A percentile compares a stretch with the other conserved stretches of the same genome.
Evolutionary conservation across 2,329 filamentous ascomycete genomes (phyloP).

Genomic region (Sarocladium brachiariae): DNA sequence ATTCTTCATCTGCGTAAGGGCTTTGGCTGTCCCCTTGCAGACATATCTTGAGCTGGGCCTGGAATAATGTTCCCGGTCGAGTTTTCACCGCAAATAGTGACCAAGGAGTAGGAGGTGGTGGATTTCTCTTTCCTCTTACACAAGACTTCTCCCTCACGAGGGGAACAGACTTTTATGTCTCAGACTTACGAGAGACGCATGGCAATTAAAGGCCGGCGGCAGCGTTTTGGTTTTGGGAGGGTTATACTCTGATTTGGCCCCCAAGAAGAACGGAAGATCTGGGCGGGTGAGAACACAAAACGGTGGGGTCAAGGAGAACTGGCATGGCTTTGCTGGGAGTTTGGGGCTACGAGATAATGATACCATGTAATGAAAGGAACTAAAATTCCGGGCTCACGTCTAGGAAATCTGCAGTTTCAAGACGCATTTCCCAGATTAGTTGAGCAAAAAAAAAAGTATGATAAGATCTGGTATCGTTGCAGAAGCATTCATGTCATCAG

Average conservation of each 20-base stretch:
- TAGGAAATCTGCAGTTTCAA: background rate
- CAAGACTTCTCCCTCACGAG: conserved; percentile 4
- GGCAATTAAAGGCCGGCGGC: background rate
- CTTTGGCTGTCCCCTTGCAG: background rate
- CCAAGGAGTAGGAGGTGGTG: too few relatives aligned
- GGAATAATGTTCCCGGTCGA: too few relatives aligned
- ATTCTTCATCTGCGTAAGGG: background rate
- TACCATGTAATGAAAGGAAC: conserved; percentile 1
- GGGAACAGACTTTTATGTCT: background rate
- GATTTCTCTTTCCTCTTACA: conserved; percentile 22
- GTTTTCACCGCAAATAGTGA: too few relatives aligned
- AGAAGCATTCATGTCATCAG: too few relatives aligned
- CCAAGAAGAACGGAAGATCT: too few relatives aligned
- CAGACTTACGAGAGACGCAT: background rate
- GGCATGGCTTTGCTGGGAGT: background rate
- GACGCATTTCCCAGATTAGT: too few relatives aligned
- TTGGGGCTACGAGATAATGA: conserved; percentile 3
- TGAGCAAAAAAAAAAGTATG: too few relatives aligned
- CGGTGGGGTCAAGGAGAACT: background rate
- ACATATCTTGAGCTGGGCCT: too few relatives aligned
- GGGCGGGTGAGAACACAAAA: too few relatives aligned
- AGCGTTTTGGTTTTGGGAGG: too few relatives aligned
- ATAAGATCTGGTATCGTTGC: too few relatives aligned
- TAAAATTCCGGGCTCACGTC: background rate
- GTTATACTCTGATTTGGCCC: too few relatives aligned